A percentile compares a stretch with the other conserved stretches of the same genome.
Evolutionary conservation across 2,329 filamentous ascomycete species (phyloP).

Genomic region (Monosporascus cannonballus): DNA sequence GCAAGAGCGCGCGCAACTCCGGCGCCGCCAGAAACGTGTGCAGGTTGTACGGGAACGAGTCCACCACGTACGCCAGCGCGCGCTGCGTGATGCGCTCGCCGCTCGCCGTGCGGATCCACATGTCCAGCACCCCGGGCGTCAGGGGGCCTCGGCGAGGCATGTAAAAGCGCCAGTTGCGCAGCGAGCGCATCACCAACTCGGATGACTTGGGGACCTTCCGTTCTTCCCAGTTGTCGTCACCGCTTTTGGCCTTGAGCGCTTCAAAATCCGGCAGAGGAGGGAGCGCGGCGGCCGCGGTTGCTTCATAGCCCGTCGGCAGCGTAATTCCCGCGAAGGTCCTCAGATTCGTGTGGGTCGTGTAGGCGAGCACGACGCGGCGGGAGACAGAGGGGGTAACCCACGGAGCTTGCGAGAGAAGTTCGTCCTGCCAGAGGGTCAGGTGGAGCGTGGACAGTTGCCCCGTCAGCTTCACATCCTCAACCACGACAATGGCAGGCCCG

Average conservation of each 20-base stretch:
- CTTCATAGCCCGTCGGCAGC: constrained; percentile 8
- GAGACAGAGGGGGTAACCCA: constrained; percentile 10
- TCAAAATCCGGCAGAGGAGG: constrained; percentile 12
- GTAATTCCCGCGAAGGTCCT: constrained; percentile 3
- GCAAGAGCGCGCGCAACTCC: constrained; percentile 35
- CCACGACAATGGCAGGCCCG: constrained; percentile 12
- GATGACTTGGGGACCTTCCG: constrained; percentile 2
- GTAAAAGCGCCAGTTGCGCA: constrained; percentile 13
- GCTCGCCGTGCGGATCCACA: constrained; percentile 57
- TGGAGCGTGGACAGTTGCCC: constrained; percentile 16
- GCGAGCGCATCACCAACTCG: constrained; percentile 8
- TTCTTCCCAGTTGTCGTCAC: constrained; percentile 15
- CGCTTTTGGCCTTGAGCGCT: constrained; percentile 1
- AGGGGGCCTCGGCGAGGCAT: constrained; percentile 4
- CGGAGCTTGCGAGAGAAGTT: constrained; percentile 5
- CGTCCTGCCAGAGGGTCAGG: constrained; percentile 17
- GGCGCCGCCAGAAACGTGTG: constrained; percentile 29
- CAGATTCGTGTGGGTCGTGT: constrained; percentile 10
- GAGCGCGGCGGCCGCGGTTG: not conserved
- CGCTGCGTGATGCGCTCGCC: constrained; percentile 54
- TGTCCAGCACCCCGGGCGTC: constrained; percentile 39
- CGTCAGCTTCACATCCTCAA: constrained; percentile 20
- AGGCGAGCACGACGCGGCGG: constrained; percentile 8
- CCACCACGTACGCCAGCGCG: constrained; percentile 52
- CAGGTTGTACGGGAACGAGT: constrained; percentile 59